Evolutionary conservation across 352 stramenopile species (phyloP), one percentile per base, ranked within the genome.

Genomic region (Phytopythium aichiense): DNA sequence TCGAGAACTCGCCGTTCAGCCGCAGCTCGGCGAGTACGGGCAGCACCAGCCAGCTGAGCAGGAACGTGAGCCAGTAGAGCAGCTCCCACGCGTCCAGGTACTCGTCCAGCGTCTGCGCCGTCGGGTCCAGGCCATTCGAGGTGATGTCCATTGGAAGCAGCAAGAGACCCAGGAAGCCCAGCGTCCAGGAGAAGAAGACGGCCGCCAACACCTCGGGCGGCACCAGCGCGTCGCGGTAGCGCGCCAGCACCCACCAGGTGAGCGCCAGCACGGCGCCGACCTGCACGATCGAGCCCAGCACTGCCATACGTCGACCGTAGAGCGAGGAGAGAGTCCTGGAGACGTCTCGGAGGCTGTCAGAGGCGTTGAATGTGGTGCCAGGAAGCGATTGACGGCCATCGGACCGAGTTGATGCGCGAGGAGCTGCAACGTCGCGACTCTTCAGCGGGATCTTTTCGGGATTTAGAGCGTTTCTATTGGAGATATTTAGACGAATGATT

Each of bases 31-130:
- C 68, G 20, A 90, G 65, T n/a, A 89, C 70, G 4, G 83, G 83
- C 35, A 92, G 66, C 31, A 78, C 61, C 37, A 84, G 37, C 80
- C 83, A 92, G 51, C 79, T 84, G 51, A 92, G 66, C 35, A 71
- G 7, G 58, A 92, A 90, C 45, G 80, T 87, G 22, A 71, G 30
- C 79, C 81, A 92, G 60, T 92, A 92, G 9, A 92, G 59, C 53
- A 73, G 40, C 62, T 82, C 69, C 83, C 83, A 92, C 18, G 51
- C 58, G 0, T 11, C 18, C 11, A 91, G 31, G 31, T 73, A 83
- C n/a, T 46, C 56, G 4, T 48, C 40, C 12, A 66, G 52, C 6
- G 43, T 53, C 8, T 53, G 33, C n/a, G 31, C 16, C 18, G 38
- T 11, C 28, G 56, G 20, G 25, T 30, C 49, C 11, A 83, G 56